A percentile compares a stretch with the other conserved stretches of the same genome.
These are phyloP conservation scores for Grosmannia serpens DNA, from an alignment of 2,329 filamentous ascomycete species.

Conservation along the genomic window DNA sequence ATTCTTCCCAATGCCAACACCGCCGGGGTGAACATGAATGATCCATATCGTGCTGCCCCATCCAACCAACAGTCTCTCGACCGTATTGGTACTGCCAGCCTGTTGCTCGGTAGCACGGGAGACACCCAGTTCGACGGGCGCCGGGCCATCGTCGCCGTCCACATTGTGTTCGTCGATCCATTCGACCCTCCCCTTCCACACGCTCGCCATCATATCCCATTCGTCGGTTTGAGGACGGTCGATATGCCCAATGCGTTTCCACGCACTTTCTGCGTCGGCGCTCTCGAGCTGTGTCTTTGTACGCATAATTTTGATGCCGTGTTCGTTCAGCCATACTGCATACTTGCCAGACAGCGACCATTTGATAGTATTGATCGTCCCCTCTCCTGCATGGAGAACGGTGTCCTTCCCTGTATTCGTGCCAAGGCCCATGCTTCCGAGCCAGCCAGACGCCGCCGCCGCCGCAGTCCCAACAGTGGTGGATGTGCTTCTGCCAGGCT, in stretches of 20 bases:
- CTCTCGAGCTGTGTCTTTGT: conserved; percentile 72
- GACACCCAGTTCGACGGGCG: conserved; percentile 19
- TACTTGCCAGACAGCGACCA: conserved; percentile 92
- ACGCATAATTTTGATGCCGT: conserved; percentile 96
- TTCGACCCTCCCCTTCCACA: conserved; percentile 86
- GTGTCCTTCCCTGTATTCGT: conserved; percentile 72
- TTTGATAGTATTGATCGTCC: conserved; percentile 79
- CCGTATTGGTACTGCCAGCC: conserved; percentile 32
- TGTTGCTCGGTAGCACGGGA: conserved; percentile 35
- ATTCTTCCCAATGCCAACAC: conserved; percentile 53
- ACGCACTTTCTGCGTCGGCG: conserved; percentile 68
- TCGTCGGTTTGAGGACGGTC: conserved; percentile 75
- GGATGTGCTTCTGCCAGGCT: conserved; percentile 70
- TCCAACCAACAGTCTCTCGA: conserved; percentile 78
- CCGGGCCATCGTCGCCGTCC: conserved; percentile 55
- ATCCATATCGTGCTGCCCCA: conserved; percentile 98
- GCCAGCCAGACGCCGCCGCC: conserved; percentile 78
- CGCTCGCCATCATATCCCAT: conserved; percentile 93
- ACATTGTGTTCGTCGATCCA: conserved; percentile 83
- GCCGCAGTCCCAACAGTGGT: conserved; percentile 77
- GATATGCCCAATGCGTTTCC: conserved; percentile 89
- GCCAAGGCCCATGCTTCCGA: conserved; percentile 76
- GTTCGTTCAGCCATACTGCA: conserved; percentile 90
- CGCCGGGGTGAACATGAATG: conserved; percentile 74
- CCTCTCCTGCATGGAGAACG: conserved; percentile 83